phyloP scores from a whole-genome alignment of 2,329 filamentous ascomycete genomes.

The Fusarium xyrophilum region DNA sequence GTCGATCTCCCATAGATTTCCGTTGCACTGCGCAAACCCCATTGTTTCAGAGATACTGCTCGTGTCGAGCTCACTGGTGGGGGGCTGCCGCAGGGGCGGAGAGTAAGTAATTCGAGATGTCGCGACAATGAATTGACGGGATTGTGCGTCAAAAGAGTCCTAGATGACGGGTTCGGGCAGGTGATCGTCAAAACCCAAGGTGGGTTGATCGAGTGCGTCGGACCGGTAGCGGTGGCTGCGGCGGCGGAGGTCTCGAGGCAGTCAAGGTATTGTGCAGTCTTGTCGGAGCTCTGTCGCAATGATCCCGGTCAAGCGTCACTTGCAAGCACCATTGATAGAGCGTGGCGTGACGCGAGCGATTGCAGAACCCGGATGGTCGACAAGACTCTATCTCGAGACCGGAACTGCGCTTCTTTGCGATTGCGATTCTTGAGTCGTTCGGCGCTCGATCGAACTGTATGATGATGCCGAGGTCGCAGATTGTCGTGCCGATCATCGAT shows the following conservation, averaged over 20 bases:
- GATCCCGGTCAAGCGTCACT: constrained; percentile 25
- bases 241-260: constrained; percentile 17
- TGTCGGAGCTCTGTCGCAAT: constrained; percentile 26
- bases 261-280: constrained; percentile 1
- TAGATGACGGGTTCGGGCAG: constrained; percentile 3
- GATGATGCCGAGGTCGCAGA: neutral
- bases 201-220: constrained; percentile 29
- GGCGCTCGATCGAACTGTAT: neutral
- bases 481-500: constrained; percentile 9
- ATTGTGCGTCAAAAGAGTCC: constrained; percentile 3
- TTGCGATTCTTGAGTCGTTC: neutral
- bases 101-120: constrained; percentile 5
- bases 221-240: constrained; percentile 29
- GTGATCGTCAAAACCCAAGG: constrained; percentile 14
- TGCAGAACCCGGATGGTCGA: constrained; percentile 17
- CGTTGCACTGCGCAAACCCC: constrained; percentile 62
- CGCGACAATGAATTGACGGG: constrained; percentile 9
- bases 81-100: constrained; percentile 15
- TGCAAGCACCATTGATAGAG: constrained; percentile 20
- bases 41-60: constrained; percentile 43
- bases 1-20: constrained; percentile 68
- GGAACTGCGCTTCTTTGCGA: constrained; percentile 1
- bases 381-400: neutral
- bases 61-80: constrained; percentile 29
- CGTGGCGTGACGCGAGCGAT: constrained; percentile 3